Conservation (phyloP, 257 asterid genomes). For the Lycium barbarum region DNA sequence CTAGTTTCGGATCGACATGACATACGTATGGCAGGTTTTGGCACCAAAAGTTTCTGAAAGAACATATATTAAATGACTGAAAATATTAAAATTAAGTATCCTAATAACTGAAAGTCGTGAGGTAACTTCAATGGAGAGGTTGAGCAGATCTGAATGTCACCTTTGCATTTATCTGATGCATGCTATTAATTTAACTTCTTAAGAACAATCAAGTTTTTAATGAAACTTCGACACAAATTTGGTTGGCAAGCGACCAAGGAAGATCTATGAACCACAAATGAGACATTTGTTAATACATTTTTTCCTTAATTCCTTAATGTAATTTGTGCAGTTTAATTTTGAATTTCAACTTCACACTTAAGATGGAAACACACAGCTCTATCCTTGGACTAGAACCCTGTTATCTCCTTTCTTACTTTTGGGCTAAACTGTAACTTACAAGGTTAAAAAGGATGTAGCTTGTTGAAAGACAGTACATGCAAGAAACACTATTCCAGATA, state of each 20-base stretch:
- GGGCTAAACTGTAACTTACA: not conserved
- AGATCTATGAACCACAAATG: not conserved
- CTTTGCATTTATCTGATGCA: not conserved
- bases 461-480: not conserved
- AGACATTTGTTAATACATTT: not conserved
- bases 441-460: not conserved
- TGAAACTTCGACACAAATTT: not conserved
- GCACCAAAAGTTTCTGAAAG: not conserved
- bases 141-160: not conserved
- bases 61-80: not conserved
- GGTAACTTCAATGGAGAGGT: not conserved
- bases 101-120: not conserved
- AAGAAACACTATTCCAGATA: slow-evolving; percentile 32
- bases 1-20: not conserved
- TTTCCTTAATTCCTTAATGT: not conserved
- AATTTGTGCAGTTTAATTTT: slow-evolving; percentile 3
- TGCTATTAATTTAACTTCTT: not conserved
- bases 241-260: not conserved
- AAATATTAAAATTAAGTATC: not conserved
- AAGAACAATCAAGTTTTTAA: not conserved
- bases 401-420: not conserved
- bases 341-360: not conserved
- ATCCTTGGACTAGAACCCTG: not conserved
- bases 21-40: slow-evolving; percentile 1
- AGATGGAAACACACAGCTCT: not conserved